Evolutionary conservation across 148 eudicot genomes (phyloP).

Genomic region (Amaranthus cruentus): DNA sequence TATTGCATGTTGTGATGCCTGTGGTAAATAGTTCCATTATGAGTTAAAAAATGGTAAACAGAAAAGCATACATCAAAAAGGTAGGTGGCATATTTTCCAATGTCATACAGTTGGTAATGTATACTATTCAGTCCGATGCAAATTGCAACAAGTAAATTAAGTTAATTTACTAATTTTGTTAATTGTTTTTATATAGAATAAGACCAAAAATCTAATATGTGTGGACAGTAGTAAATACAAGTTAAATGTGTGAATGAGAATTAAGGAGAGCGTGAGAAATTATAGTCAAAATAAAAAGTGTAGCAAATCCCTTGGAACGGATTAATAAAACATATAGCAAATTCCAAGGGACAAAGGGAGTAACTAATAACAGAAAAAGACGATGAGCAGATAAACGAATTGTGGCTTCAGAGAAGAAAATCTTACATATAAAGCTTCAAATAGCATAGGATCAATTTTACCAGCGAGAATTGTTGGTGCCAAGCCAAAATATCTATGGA

Average conservation of each 20-base stretch:
- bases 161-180: too few species aligned
- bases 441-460: conserved; percentile 83
- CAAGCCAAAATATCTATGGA: conserved; percentile 73
- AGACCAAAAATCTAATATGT: too few species aligned
- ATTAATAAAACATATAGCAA: too few species aligned
- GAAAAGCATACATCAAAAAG: not conserved
- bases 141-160: too few species aligned
- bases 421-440: conserved; percentile 95
- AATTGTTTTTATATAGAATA: too few species aligned
- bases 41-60: not conserved
- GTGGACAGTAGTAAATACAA: too few species aligned
- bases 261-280: too few species aligned
- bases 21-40: conserved; percentile 20
- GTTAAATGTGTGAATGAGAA: too few species aligned
- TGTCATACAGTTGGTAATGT: not conserved
- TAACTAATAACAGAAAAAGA: not conserved
- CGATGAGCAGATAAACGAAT: not conserved
- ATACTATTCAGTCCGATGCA: too few species aligned
- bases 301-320: too few species aligned
- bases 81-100: not conserved
- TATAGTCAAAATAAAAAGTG: too few species aligned
- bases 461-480: conserved; percentile 93
- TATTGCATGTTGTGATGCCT: conserved; percentile 94
- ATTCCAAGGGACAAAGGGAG: too few species aligned
- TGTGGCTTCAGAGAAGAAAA: not conserved